Base-by-base conservation (phyloP, 441 rosid genomes). In the Daphne laureola region DNA sequence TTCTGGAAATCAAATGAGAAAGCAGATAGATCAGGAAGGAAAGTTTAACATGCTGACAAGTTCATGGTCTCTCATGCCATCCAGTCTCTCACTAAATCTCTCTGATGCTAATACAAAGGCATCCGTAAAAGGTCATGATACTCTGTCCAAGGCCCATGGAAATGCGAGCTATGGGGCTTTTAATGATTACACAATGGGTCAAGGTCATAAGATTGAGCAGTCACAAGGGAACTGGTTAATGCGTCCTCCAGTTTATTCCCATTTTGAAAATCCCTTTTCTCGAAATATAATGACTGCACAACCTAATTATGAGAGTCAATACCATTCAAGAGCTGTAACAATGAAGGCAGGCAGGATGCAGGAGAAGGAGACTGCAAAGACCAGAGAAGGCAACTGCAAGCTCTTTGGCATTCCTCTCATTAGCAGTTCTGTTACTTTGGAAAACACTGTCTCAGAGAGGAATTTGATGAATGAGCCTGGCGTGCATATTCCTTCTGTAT, bases 351-450 rank as follows among this genome's bases (percentile, higher is more conserved):
- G 25, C 8, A 7, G 35, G 27, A 63, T 17, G 26, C 84, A 64
- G 36, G 84, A 84, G 53, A 70, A 61, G 21, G 84, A 74, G 44
- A 53, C 72, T 16, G 71, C 68, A 55, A 84, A 76, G 62, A 46
- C 86, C 8, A 59, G 56, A 21, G 80, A 76, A 12, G 81, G 87
- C 46, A 79, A 73, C 65, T 94, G 90, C 75, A 94, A 73, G 69
- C 88, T 94, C 40, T 94, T 94, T 65, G 99, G 99, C 45, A 79
- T 90, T 67, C 87, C 94, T 31, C 80, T 90, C 51, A 64, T 67
- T 49, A 64, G 80, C 61, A 77, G 63, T 67, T 66, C 67, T 58
- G 76, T 57, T 57, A 43, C 76, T 54, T 43, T 75, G 8, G 87
- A 86, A 50, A 67, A 69, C n/a, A 23, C 51, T 2, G 54, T 49